Base-by-base conservation (phyloP, 306 rosid species). In the Vigna unguiculata region DNA sequence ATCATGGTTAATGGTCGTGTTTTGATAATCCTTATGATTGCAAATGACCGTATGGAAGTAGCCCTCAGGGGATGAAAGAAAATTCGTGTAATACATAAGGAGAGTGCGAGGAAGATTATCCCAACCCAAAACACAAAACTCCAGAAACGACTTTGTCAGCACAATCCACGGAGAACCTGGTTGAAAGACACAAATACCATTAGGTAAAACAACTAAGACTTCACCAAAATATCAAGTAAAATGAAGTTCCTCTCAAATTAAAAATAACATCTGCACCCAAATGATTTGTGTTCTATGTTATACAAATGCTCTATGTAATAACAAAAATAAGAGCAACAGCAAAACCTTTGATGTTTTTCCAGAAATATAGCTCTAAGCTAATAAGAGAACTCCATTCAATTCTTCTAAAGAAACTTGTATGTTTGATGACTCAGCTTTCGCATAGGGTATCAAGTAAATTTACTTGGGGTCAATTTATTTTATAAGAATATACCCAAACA, bases 71-170 rank as follows among this genome's bases (percentile, higher is more conserved):
- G 99, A 90, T 6, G 97, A 87, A 58, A 88, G 71, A 84, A 88
- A 88, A 78, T 90, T 94, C 11, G 98, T 89, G 72, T 89, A 90
- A 77, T 90, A 94, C 96, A 94, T 86, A 9, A 94, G 96, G 76
- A 92, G 93, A 40, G 95, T 90, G 30, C 93, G 96, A 6, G 96
- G 97, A 64, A 94, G 97, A 85, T 94, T 92, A 68, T 92, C 98
- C 96, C 97, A 90, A 73, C 98, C 96, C 89, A 86, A 86, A 58
- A 94, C 76, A 20, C 96, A 92, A 74, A 90, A 91, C 60, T 90
- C 93, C 0, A 92, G 86, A 76, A 92, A 92, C 0, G 96, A 51
- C 83, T 84, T 90, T 53, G 95, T 82, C 51, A 94, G 86, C 70
- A 90, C 87, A 85, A 92, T 81, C 91, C 90, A 87, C 40, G 83